Percentiles rank a stretch among this genome's conserved stretches.
These are phyloP conservation scores for Iris macrosiphon DNA, from an alignment of 106 monocot species.

Conservation along the genomic window DNA sequence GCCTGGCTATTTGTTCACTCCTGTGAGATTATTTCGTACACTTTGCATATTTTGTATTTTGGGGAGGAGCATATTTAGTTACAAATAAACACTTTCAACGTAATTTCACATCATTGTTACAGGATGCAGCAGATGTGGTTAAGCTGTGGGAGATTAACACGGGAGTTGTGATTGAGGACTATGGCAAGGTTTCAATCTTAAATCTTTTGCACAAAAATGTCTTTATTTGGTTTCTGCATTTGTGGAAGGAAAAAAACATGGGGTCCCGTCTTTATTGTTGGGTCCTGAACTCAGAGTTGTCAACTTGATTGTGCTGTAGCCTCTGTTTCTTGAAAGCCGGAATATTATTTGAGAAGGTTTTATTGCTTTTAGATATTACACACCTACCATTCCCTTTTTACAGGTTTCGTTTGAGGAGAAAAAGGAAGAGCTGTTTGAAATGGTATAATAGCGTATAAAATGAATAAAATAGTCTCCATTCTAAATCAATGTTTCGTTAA, in stretches of 20 bases:
- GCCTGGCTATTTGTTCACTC: neutral
- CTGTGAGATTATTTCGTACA: neutral
- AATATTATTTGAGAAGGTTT: too few relatives aligned
- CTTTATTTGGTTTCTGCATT: neutral
- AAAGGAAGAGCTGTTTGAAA: constrained; percentile 96
- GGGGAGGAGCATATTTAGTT: too few relatives aligned
- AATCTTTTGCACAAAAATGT: neutral
- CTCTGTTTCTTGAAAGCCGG: too few relatives aligned
- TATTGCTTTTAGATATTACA: too few relatives aligned
- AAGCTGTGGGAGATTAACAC: constrained; percentile 95
- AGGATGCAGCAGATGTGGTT: constrained; percentile 85
- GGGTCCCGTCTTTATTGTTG: too few relatives aligned
- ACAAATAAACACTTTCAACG: constrained; percentile 1
- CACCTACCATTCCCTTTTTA: constrained; percentile 9
- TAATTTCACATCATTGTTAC: constrained; percentile 7
- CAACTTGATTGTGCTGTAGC: too few relatives aligned
- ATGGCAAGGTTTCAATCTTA: constrained; percentile 62
- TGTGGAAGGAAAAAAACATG: too few relatives aligned
- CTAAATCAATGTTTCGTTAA: constrained; percentile 1
- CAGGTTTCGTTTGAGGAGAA: constrained; percentile 95
- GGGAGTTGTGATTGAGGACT: constrained; percentile 84
- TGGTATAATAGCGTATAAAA: constrained; percentile 39
- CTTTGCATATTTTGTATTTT: too few relatives aligned
- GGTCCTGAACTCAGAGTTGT: too few relatives aligned
- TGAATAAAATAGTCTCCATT: neutral